Base-by-base conservation (phyloP, 1,284 basidiomycete genomes). In the Psilocybe mexicana region DNA sequence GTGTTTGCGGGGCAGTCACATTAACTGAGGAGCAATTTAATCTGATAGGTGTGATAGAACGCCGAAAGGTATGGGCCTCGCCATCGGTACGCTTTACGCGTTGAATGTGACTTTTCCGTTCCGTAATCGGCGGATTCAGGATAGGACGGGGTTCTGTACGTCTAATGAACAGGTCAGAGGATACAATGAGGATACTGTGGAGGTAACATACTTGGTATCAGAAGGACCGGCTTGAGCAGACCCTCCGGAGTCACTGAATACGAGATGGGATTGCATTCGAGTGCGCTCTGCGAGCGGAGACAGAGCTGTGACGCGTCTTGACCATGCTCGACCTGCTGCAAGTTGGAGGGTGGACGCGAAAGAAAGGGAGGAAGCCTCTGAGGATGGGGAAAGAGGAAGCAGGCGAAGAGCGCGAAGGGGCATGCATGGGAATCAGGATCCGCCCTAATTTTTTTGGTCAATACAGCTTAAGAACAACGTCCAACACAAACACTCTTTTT, bases 281-380 rank as follows among this genome's bases (percentile, higher is more conserved):
- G 57, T 36, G 44, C 58, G 55, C 53, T 49, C 58, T 38, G 52
- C 49, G 48, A 28, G 51, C 36, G 14, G 40, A 54, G 57, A n/a
- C 44, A 56, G 50, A 12, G 67, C 65, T 30, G 62, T 57, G 53
- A 63, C 63, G 49, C 63, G 68, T 60, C 69, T 64, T 30, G 71
- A 65, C 82, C 83, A 85, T 51, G 83, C 83, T 54, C 76, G 77
- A 61, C 74, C 73, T 43, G 83, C 83, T 61, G 83, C 83, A 40
- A 72, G 72, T 60, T 80, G 79, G 2, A 84, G 72, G 38, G 79
- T 74, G 48, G 75, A 72, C 51, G 72, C 68, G 60, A 82, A 76
- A 10, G 77, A 67, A 10, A 67, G 61, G 46, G 68, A 62, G 60
- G 65, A 58, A 55, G 54, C 50, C 53, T 60, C 58, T 52, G 61